Evolutionary conservation across 2,329 filamentous ascomycete species (phyloP).

Genomic region (Sporothrix protearum): DNA sequence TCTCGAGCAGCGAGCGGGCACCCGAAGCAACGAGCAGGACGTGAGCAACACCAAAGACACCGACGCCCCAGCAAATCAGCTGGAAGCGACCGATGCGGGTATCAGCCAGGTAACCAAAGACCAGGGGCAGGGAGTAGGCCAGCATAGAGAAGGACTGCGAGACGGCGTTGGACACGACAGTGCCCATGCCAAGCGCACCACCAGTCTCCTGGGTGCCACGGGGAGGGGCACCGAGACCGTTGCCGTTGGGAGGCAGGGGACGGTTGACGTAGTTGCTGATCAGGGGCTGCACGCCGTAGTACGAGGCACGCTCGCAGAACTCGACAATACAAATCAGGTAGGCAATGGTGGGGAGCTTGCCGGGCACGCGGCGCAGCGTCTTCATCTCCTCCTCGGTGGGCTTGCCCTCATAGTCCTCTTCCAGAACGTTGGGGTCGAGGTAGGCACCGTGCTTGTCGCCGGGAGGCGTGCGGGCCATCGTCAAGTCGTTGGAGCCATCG

Average conservation of each 20-base stretch:
- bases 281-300: constrained; percentile 67
- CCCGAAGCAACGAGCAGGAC: constrained; percentile 64
- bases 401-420: constrained; percentile 39
- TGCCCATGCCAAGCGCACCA: constrained; percentile 59
- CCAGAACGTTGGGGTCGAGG: constrained; percentile 24
- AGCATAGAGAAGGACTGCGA: constrained; percentile 55
- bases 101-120: constrained; percentile 60
- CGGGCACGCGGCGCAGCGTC: constrained; percentile 61
- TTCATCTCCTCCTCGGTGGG: constrained; percentile 60
- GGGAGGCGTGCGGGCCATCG: constrained; percentile 16
- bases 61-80: constrained; percentile 68
- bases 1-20: constrained; percentile 43
- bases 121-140: constrained; percentile 54
- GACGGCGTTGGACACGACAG: constrained; percentile 50
- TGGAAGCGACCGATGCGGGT: constrained; percentile 66
- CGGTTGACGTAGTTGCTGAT: constrained; percentile 65
- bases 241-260: constrained; percentile 48
- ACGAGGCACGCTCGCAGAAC: constrained; percentile 72
- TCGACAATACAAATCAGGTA: constrained; percentile 71
- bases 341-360: constrained; percentile 60
- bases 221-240: constrained; percentile 49
- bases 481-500: constrained; percentile 14
- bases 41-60: constrained; percentile 64
- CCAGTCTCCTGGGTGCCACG: constrained; percentile 45
- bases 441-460: constrained; percentile 22